Percentiles rank a stretch among this genome's conserved stretches.
phyloP scores from a whole-genome alignment of 1,139 yeast genomes.

The Debaryomyces robertsiae region DNA sequence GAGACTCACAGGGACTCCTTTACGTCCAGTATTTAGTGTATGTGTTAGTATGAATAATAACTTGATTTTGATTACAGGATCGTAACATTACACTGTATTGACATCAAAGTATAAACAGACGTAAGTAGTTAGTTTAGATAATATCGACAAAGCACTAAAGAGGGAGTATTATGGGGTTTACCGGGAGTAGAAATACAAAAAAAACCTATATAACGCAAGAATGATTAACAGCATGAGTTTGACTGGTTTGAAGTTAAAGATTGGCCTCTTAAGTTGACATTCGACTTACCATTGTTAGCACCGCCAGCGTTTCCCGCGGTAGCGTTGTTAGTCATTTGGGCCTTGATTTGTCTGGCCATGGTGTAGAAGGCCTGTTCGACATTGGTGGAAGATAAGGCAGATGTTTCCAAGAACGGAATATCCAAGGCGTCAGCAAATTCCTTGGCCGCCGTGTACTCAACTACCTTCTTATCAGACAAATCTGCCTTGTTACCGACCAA shows the following conservation, averaged over 20 bases:
- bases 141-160: constrained; percentile 7
- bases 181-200: background rate
- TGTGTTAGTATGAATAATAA: constrained; percentile 20
- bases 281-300: constrained; percentile 58
- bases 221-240: constrained; percentile 72
- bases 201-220: constrained; percentile 3
- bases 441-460: constrained; percentile 94
- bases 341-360: constrained; percentile 98
- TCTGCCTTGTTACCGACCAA: constrained; percentile 97
- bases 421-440: constrained; percentile 97
- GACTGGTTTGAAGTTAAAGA: constrained; percentile 69
- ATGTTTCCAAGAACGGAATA: constrained; percentile 94
- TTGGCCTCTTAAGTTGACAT: constrained; percentile 88
- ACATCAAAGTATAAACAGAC: constrained; percentile 1
- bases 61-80: background rate
- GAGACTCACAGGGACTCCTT: constrained; percentile 42
- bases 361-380: constrained; percentile 98
- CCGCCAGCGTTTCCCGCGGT: constrained; percentile 36
- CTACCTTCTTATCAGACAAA: constrained; percentile 90
- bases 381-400: constrained; percentile 92
- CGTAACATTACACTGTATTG: constrained; percentile 5
- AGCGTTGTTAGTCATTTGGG: constrained; percentile 81
- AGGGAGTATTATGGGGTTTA: constrained; percentile 4
- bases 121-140: constrained; percentile 5
- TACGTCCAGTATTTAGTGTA: constrained; percentile 56